Base-by-base conservation (phyloP, 345 rosid genomes). In the Eucalyptus rudis region DNA sequence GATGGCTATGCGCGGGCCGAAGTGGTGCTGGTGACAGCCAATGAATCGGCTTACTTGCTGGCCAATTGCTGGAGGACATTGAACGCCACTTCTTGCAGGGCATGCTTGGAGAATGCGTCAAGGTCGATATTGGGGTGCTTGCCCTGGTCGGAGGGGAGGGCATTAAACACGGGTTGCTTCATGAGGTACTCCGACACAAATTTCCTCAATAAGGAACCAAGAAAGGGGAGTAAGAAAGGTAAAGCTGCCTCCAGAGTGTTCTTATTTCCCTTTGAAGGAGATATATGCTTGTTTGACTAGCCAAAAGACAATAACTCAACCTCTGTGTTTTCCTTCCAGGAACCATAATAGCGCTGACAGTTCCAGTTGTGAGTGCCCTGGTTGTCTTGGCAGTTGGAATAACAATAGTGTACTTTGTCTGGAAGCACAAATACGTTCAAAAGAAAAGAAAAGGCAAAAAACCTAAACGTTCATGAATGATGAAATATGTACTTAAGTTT, bases 121-220 rank as follows among this genome's bases (percentile, higher is more conserved):
- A 93, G 88, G 8, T 93, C 96, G 29, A 25, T 96, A 83, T 87
- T 90, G 49, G 91, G 92, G 16, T 97, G 99, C 89, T 91, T 97
- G 95, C 99, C 99, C 56, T 90, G 92, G 95, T 96, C 98, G 10
- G 99, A 97, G 81, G 99, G 98, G 47, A 92, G 99, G 14, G 97
- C 98, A 27, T 92, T 97, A 86, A 86, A 95, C 90, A 95, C 99
- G 1, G 99, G 99, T 8, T 97, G 99, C 91, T 97, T 96, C 88
- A 90, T 97, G 93, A 93, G 97, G 91, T 96, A 96, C 91, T 97
- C 99, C 8, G 96, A 97, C 88, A 89, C 7, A 40, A 90, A 96
- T 91, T 97, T 97, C 92, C 97, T 97, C 90, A 97, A 96, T 68
- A 87, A 89, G 87, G 92, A 89, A 68, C 90, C 92, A 11, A 86